Conservation (phyloP, 257 asterid species). For the Catharanthus roseus region DNA sequence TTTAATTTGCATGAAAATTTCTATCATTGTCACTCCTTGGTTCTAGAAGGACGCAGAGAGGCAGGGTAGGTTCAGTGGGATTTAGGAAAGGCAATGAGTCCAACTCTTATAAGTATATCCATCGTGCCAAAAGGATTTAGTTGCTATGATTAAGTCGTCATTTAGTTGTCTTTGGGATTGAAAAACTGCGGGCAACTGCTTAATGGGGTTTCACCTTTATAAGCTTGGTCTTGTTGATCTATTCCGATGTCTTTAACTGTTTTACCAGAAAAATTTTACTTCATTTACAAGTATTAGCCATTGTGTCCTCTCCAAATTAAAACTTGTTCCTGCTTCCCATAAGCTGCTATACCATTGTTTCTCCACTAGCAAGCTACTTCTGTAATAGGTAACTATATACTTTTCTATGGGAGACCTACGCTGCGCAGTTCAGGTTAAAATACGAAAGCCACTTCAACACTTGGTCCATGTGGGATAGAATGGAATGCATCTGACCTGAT, state of each 20-base stretch:
- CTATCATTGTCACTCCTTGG: neutral
- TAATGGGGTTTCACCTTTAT: neutral
- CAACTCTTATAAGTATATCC: too few relatives aligned
- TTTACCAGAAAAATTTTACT: neutral
- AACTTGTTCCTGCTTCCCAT: neutral
- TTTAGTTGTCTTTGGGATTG: neutral
- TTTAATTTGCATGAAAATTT: slow-evolving; percentile 5
- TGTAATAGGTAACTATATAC: neutral
- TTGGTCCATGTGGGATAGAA: neutral
- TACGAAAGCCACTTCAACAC: neutral
- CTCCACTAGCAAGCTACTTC: neutral
- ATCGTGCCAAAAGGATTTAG: too few relatives aligned
- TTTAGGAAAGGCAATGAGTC: neutral
- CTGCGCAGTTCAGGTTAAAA: neutral
- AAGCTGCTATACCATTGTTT: neutral
- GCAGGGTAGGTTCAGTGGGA: neutral
- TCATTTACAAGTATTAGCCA: neutral
- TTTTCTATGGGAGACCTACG: neutral
- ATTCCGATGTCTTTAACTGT: neutral
- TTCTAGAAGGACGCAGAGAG: neutral
- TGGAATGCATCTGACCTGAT: neutral
- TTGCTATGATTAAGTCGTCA: neutral
- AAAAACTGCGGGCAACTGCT: neutral
- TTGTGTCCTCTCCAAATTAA: neutral
- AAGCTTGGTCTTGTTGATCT: neutral